These are phyloP conservation scores for Solanum hybrid DNA, from an alignment of 305 asterid genomes.

Conservation along the genomic window DNA sequence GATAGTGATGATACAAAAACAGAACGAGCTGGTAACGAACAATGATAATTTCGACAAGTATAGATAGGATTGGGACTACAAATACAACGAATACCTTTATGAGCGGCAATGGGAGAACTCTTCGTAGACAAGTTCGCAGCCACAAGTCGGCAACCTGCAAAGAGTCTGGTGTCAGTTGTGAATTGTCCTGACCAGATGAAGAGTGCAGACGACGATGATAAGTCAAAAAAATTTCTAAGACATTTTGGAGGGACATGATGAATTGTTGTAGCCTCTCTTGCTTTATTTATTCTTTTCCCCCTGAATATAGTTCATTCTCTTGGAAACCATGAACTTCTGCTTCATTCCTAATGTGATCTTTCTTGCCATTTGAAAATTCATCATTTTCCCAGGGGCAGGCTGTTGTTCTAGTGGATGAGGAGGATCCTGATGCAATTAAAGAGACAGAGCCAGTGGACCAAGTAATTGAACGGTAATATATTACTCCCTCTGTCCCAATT, in stretches of 20 bases:
- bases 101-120: not conserved
- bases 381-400: constrained; percentile 29
- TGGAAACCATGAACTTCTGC: not conserved
- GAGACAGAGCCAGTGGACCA: constrained; percentile 19
- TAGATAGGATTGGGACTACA: not conserved
- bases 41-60: not conserved
- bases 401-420: constrained; percentile 77
- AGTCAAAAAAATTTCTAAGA: not conserved
- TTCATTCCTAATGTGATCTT: not conserved
- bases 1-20: not conserved
- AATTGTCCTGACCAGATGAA: not conserved
- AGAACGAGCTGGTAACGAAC: not conserved
- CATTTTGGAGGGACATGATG: not conserved
- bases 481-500: not conserved
- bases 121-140: not conserved
- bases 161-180: not conserved
- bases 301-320: not conserved
- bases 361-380: not conserved
- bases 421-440: constrained; percentile 44
- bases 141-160: not conserved
- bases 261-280: not conserved
- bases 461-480: constrained; percentile 38
- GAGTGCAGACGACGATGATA: not conserved
- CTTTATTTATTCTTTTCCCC: not conserved
- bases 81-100: not conserved